Percentiles rank a stretch among this genome's conserved stretches.
Conservation (phyloP, 176 grass and related monocot genomes). For the barley (Hordeum vulgare) region MorexV3_pseudomolecules_assembly NC_058519.1:658188445-658188944, state of each 20-base stretch:
- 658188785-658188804: neutral
- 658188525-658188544: conserved; percentile 24
- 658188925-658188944: no score
- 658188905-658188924: no score
- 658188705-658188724: conserved; percentile 20
- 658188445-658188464: neutral
- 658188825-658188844: no score
- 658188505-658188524: conserved; percentile 6
- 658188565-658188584: conserved; percentile 36
- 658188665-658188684: conserved; percentile 14
- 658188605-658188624: conserved; percentile 30
- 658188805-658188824: neutral
- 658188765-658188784: neutral
- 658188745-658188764: neutral
- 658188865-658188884: no score
- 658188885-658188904: no score
- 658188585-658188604: neutral
- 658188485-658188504: conserved; percentile 26
- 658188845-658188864: no score
- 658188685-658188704: conserved; percentile 36
- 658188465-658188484: conserved; percentile 16
- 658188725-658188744: neutral
- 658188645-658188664: neutral
- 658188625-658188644: neutral
- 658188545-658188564: conserved; percentile 38